phyloP scores from a whole-genome alignment of 805 yeast genomes.

The Komagataella ulmi region DNA sequence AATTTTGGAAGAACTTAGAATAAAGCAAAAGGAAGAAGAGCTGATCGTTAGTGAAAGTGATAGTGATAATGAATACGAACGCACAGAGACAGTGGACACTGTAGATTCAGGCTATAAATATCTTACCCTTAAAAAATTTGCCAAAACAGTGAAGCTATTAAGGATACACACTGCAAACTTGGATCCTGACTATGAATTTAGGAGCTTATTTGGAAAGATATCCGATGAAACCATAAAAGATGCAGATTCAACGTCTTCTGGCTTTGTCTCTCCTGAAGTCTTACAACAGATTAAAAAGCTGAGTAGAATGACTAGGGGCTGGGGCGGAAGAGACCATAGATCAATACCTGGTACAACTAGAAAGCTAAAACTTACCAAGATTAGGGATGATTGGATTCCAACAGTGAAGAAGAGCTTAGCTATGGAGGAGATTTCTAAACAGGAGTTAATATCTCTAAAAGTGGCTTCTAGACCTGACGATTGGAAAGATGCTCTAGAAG shows the following conservation, averaged over 20 bases:
- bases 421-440: constrained; percentile 42
- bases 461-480: constrained; percentile 15
- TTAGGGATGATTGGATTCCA: constrained; percentile 75
- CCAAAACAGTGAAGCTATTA: constrained; percentile 24
- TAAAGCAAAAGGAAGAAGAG: constrained; percentile 9
- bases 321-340: constrained; percentile 74
- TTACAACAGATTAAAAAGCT: constrained; percentile 47
- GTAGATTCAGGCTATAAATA: constrained; percentile 14
- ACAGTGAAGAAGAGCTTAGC: constrained; percentile 43
- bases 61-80: constrained; percentile 17
- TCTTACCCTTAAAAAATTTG: constrained; percentile 33
- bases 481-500: constrained; percentile 35
- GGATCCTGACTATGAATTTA: constrained; percentile 69
- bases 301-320: constrained; percentile 52
- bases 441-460: constrained; percentile 7
- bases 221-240: constrained; percentile 58
- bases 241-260: constrained; percentile 63
- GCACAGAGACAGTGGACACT: constrained; percentile 16
- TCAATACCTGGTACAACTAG: constrained; percentile 64
- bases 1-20: constrained; percentile 29
- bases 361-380: constrained; percentile 53
- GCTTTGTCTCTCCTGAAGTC: constrained; percentile 56
- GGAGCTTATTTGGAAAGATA: constrained; percentile 56
- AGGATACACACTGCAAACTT: constrained; percentile 36
- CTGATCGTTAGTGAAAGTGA: constrained; percentile 11